Evolutionary conservation across 2,329 filamentous ascomycete genomes (phyloP).

Genomic region (Aureobasidium sp.): DNA sequence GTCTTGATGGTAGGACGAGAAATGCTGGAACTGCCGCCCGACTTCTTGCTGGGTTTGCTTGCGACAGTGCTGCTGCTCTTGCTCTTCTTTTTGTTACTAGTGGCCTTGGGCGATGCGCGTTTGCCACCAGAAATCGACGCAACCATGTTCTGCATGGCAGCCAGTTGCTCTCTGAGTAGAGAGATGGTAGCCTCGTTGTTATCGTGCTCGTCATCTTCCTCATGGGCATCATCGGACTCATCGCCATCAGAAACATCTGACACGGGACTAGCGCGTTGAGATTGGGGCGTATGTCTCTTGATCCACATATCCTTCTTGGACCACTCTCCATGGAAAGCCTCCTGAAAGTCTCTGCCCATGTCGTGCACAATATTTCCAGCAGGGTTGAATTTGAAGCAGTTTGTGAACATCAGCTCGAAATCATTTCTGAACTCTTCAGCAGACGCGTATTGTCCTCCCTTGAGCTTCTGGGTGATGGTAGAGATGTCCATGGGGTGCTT

Average conservation of each 20-base stretch:
- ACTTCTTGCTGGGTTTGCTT: slow-evolving; percentile 29
- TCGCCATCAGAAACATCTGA: slow-evolving; percentile 62
- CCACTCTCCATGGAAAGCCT: slow-evolving; percentile 68
- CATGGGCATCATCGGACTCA: slow-evolving; percentile 53
- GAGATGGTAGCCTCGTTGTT: slow-evolving; percentile 48
- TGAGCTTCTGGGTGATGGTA: slow-evolving; percentile 72
- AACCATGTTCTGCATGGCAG: slow-evolving; percentile 38
- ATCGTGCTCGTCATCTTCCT: slow-evolving; percentile 36
- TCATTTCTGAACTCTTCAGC: slow-evolving; percentile 82
- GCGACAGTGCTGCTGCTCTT: slow-evolving; percentile 16
- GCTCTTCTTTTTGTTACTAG: slow-evolving; percentile 36
- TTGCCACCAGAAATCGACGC: slow-evolving; percentile 39
- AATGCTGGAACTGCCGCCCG: slow-evolving; percentile 16
- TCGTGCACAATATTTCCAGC: slow-evolving; percentile 63
- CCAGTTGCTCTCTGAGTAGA: slow-evolving; percentile 60
- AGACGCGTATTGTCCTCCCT: slow-evolving; percentile 67
- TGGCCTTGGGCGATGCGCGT: slow-evolving; percentile 38
- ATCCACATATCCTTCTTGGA: slow-evolving; percentile 74
- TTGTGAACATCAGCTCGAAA: slow-evolving; percentile 73
- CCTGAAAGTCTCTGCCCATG: slow-evolving; percentile 64
- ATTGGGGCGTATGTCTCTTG: slow-evolving; percentile 60
- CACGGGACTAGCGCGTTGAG: slow-evolving; percentile 56
- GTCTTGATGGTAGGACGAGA: slow-evolving; percentile 29
- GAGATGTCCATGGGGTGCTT: slow-evolving; percentile 94
- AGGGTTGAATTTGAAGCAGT: slow-evolving; percentile 91